These are phyloP conservation scores for Phoenix dactylifera DNA, from an alignment of 176 grass and related monocot genomes.

Conservation along the genomic window DNA sequence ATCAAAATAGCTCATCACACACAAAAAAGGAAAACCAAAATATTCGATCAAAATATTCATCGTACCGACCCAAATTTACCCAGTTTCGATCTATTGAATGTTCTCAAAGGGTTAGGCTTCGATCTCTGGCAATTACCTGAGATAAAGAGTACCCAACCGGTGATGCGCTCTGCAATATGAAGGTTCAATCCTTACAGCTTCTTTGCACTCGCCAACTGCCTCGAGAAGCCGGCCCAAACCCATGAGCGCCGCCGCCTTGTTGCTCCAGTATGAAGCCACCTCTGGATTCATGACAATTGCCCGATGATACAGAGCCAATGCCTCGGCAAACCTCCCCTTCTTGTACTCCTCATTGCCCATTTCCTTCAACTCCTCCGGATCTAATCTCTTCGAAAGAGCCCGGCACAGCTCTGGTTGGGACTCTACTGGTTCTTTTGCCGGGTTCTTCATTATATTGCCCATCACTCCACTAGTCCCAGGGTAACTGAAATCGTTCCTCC, in stretches of 20 bases:
- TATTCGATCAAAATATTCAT: background rate
- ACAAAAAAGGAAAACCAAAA: background rate
- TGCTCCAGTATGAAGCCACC: conserved; percentile 62
- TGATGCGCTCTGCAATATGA: conserved; percentile 57
- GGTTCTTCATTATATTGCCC: conserved; percentile 40
- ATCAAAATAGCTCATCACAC: conserved; percentile 2
- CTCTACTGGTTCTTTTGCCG: background rate
- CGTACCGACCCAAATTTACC: too few species aligned
- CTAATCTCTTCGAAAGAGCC: conserved; percentile 46
- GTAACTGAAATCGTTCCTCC: background rate
- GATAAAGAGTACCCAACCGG: conserved; percentile 61
- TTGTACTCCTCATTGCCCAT: conserved; percentile 91
- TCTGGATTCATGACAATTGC: conserved; percentile 62
- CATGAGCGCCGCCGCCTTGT: conserved; percentile 78
- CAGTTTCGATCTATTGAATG: too few species aligned
- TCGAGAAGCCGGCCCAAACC: conserved; percentile 60
- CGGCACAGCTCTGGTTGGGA: conserved; percentile 30
- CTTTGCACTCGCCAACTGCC: conserved; percentile 66
- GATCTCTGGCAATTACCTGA: conserved; percentile 38
- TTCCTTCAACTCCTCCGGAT: conserved; percentile 93
- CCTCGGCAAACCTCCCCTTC: conserved; percentile 67
- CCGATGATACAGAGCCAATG: conserved; percentile 75
- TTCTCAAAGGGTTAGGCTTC: too few species aligned
- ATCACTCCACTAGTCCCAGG: background rate
- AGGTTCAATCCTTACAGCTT: conserved; percentile 71